These are phyloP conservation scores for Hysterangium stoloniferum DNA, from an alignment of 768 basidiomycete genomes.

Conservation along the genomic window DNA sequence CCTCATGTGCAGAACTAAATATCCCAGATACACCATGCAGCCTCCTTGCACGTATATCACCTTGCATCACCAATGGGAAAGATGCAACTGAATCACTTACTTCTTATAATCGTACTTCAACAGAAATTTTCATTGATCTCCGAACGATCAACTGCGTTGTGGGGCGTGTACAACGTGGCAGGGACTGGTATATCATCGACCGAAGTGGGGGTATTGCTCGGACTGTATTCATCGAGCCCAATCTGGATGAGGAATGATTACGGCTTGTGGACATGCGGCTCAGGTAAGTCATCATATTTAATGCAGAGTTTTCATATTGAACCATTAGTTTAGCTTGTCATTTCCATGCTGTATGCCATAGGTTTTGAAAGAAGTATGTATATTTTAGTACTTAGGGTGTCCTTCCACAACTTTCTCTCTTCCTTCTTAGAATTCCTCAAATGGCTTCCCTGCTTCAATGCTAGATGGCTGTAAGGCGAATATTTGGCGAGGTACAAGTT, in stretches of 20 bases:
- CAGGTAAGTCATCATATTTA: no score
- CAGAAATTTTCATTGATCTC: background rate
- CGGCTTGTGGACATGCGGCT: no score
- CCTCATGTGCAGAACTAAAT: background rate
- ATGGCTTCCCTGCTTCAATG: no score
- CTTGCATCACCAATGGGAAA: background rate
- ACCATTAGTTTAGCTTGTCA: no score
- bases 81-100: background rate
- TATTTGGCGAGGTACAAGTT: no score
- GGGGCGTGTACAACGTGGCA: background rate
- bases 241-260: background rate
- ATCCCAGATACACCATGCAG: background rate
- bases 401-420: no score
- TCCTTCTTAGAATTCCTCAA: no score
- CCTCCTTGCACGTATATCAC: background rate
- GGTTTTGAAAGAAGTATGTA: no score
- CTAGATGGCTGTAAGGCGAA: no score
- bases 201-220: background rate
- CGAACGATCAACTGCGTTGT: background rate
- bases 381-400: no score
- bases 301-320: no score
- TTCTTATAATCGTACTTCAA: background rate
- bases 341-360: no score
- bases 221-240: background rate
- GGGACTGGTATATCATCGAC: constrained; percentile 1